Base-by-base conservation (phyloP, 495 filamentous ascomycete genomes). In the Rostrohypoxylon terebratum region DNA sequence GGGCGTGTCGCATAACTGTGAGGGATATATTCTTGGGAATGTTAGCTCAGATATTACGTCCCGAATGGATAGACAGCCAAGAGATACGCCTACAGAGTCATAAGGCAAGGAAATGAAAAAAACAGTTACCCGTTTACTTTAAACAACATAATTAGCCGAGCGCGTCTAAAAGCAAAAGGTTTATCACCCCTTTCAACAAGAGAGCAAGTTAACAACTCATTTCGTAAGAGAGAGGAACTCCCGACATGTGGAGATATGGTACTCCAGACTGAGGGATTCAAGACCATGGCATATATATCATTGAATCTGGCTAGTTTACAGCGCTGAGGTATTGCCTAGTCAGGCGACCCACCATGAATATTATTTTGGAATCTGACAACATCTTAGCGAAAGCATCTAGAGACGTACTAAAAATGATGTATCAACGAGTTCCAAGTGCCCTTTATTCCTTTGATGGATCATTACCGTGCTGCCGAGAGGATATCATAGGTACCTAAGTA, bases 211-310 rank as follows among this genome's bases (percentile, higher is more conserved):
- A 28, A 28, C 6, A 5, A 28, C 6, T 5, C 28, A 28, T 5
- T 28, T 28, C 28, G 28, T 4, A 28, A 28, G 28, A 28, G 3
- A 28, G 28, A 3, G 6, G 6, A 28, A 28, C 28, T 28, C 28
- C 1, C 6, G 6, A 28, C 28, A 28, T 28, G 6, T 28, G 28
- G 3, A 28, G 28, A 28, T 28, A 4, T 90, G 16, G 83, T 78
- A 9, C 87, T n/a, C n/a, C n/a, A n/a, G n/a, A n/a, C n/a, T n/a
- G n/a, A n/a, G n/a, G 89, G 42, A 85, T 88, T 65, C 87, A 90
- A 72, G 81, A 79, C 18, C 78, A 89, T 71, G 84, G n/a, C n/a
- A 90, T 33, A 75, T 85, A 18, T 83, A 82, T 60, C 85, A 87
- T 62, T 81, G 81, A 13, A 82, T 87, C 25, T 83, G 84, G 8